These are phyloP conservation scores for Ustilago xerochloae DNA, from an alignment of 1,284 basidiomycete species.

Conservation along the genomic window DNA sequence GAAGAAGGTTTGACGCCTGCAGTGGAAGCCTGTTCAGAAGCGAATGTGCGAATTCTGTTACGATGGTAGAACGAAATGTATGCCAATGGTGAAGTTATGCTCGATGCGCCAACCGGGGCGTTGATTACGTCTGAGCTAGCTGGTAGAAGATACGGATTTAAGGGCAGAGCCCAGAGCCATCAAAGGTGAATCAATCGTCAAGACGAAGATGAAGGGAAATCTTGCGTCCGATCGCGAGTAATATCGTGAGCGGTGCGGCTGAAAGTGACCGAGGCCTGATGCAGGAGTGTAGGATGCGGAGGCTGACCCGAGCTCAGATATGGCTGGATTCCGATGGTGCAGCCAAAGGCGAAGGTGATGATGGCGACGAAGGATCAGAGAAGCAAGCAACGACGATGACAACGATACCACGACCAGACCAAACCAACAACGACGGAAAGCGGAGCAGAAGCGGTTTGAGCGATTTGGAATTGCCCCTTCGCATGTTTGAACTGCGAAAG, in stretches of 20 bases:
- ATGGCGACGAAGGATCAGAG: conserved; percentile 1
- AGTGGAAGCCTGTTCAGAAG: neutral
- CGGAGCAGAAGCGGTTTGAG: no score
- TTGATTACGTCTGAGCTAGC: neutral
- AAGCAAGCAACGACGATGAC: neutral
- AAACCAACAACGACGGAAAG: no score
- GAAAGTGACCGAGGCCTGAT: neutral
- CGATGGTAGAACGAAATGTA: neutral
- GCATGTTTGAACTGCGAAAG: no score
- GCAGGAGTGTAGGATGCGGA: neutral
- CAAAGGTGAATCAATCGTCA: no score
- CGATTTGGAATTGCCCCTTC: no score
- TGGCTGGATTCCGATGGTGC: neutral
- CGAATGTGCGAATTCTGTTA: neutral
- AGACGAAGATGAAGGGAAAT: neutral
- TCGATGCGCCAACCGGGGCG: neutral
- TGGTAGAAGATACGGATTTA: no score
- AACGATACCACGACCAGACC: no score
- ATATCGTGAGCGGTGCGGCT: no score
- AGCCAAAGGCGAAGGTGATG: neutral
- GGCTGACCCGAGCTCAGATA: no score
- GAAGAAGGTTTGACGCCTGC: neutral
- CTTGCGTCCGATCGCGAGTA: neutral
- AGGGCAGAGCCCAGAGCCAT: no score
- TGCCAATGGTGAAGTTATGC: no score